Evolutionary conservation across 1,139 yeast species (phyloP).

Genomic region (Schizosaccharomyces versatilis): DNA sequence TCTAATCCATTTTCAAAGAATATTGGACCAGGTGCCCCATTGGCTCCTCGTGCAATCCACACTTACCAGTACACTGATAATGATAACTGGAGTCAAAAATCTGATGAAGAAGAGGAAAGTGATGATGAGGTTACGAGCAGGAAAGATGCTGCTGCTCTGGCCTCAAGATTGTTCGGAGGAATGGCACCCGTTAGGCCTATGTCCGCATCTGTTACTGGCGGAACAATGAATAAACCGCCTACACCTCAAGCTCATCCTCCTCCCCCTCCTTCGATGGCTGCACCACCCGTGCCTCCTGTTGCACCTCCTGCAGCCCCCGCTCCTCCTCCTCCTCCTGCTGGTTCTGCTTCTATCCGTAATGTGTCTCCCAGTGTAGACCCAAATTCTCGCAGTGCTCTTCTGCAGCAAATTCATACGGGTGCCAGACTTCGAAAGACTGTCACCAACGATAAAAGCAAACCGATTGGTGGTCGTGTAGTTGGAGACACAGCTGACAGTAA

Average conservation of each 20-base stretch:
- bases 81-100: background rate
- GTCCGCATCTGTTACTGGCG: background rate
- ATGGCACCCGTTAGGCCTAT: background rate
- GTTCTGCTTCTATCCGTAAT: constrained; percentile 9
- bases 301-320: constrained; percentile 13
- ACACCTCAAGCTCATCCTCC: background rate
- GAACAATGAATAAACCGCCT: background rate
- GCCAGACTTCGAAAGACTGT: constrained; percentile 48
- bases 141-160: constrained; percentile 1
- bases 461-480: background rate
- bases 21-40: background rate
- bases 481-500: background rate
- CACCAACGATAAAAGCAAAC: constrained; percentile 39
- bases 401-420: constrained; percentile 76
- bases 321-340: constrained; percentile 14
- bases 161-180: background rate
- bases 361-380: constrained; percentile 14
- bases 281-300: constrained; percentile 13
- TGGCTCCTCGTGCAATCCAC: background rate
- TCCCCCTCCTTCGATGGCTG: background rate
- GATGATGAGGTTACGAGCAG: background rate
- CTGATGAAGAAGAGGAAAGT: background rate
- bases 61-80: background rate
- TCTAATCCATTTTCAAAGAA: too few species aligned
- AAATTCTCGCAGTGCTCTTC: constrained; percentile 40